Conservation (phyloP, 2,329 filamentous ascomycete species). For the Penicillium sp. region DNA sequence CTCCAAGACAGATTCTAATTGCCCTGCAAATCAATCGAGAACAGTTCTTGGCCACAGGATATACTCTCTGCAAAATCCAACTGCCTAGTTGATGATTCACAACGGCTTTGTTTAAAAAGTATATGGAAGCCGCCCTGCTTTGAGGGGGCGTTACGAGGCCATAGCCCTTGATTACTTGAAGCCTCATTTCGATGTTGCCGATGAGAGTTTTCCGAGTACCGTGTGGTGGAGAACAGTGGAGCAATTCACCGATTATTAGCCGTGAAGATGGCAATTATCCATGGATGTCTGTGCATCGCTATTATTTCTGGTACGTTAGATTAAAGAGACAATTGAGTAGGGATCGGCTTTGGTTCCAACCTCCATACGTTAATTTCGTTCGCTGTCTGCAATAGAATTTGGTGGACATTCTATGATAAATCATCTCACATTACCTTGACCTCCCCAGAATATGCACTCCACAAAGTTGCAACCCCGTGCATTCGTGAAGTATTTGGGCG, state of each 20-base stretch:
- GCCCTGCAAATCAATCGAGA: too few relatives aligned
- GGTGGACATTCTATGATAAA: background rate
- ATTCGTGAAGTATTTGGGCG: background rate
- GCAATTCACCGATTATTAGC: background rate
- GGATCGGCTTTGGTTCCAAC: background rate
- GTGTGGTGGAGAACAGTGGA: too few relatives aligned
- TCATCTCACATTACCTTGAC: background rate
- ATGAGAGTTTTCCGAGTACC: background rate
- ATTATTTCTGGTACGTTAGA: background rate
- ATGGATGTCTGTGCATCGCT: background rate
- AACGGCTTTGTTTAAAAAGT: too few relatives aligned
- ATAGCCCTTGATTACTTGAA: background rate
- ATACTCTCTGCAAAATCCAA: too few relatives aligned
- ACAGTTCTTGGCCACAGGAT: too few relatives aligned
- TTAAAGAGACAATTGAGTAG: background rate
- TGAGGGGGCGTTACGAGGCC: too few relatives aligned
- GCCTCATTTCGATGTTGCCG: background rate
- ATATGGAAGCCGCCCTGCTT: too few relatives aligned
- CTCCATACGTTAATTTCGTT: background rate
- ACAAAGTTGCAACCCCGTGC: background rate
- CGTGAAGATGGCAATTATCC: background rate
- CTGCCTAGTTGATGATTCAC: too few relatives aligned
- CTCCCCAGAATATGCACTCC: background rate
- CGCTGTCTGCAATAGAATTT: background rate
- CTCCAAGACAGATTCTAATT: too few relatives aligned